These are phyloP conservation scores for Dendrobium catenatum DNA, from an alignment of 106 monocot species.

Conservation along the genomic window DNA sequence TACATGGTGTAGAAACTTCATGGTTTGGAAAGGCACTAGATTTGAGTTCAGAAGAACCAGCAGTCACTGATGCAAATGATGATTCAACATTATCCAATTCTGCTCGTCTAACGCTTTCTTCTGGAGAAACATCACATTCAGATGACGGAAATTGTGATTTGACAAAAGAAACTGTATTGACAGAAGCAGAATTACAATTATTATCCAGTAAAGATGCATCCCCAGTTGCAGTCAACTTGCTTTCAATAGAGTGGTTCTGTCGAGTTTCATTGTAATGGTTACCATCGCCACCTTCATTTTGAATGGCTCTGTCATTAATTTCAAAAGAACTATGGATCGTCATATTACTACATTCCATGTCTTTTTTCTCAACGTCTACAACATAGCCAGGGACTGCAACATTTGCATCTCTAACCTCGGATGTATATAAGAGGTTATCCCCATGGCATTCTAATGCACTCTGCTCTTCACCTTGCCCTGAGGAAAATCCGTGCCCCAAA, in stretches of 20 bases:
- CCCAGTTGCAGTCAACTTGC: background rate
- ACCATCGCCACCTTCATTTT: background rate
- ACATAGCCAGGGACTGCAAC: background rate
- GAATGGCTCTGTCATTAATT: background rate
- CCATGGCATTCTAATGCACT: slow-evolving; percentile 26
- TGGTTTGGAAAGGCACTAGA: background rate
- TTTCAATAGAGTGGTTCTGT: background rate
- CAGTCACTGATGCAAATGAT: background rate
- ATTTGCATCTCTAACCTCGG: slow-evolving; percentile 20
- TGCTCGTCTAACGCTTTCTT: too few relatives aligned
- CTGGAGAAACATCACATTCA: background rate
- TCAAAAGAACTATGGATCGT: slow-evolving; percentile 13
- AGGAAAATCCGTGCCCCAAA: background rate
- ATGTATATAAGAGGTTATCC: slow-evolving; percentile 23
- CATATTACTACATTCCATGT: slow-evolving; percentile 5
- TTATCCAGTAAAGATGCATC: background rate
- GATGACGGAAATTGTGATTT: background rate
- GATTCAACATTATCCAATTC: too few relatives aligned
- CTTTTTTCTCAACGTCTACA: slow-evolving; percentile 2
- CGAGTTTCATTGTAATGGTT: background rate
- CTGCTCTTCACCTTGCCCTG: slow-evolving; percentile 14
- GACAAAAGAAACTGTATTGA: background rate
- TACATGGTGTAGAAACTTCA: background rate
- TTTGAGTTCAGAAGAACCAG: background rate
- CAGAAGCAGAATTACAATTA: background rate